Evolutionary conservation across 2,329 filamentous ascomycete species (phyloP).

Genomic region (Penicillium oxalicum): DNA sequence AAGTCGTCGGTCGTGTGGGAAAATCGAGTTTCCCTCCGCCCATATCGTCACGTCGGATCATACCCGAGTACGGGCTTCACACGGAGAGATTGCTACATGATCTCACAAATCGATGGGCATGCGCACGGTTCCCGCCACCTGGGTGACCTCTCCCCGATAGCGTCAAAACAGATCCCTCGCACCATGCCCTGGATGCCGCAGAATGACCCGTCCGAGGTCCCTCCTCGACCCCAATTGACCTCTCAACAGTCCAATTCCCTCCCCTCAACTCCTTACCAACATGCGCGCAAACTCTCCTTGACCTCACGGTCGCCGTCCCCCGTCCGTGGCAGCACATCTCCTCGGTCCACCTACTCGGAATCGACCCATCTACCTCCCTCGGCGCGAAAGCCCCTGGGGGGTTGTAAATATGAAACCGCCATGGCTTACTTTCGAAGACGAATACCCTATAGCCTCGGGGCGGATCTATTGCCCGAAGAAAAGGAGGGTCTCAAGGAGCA

Average conservation of each 20-base stretch:
- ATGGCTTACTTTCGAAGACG: conserved; percentile 74
- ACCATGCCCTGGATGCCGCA: conserved; percentile 39
- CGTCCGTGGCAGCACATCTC: conserved; percentile 70
- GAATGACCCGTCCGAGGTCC: conserved; percentile 31
- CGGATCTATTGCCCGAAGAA: conserved; percentile 66
- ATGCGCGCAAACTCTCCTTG: conserved; percentile 74
- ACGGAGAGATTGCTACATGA: conserved; percentile 34
- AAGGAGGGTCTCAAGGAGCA: conserved; percentile 64
- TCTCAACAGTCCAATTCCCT: conserved; percentile 78
- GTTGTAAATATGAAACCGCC: conserved; percentile 85
- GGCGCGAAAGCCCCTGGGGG: conserved; percentile 58
- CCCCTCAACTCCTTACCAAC: conserved; percentile 87
- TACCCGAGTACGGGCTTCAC: conserved; percentile 3
- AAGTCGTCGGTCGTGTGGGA: conserved; percentile 11
- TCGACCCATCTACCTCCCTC: conserved; percentile 69
- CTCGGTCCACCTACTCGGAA: conserved; percentile 84
- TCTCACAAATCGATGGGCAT: conserved; percentile 40
- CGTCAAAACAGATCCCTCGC: conserved; percentile 31
- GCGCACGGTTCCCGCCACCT: conserved; percentile 32
- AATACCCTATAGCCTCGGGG: conserved; percentile 88
- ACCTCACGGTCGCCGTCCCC: conserved; percentile 78
- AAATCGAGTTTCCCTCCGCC: conserved; percentile 6
- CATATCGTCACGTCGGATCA: conserved; percentile 11
- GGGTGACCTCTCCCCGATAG: conserved; percentile 41
- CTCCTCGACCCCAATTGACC: conserved; percentile 46